phyloP scores from a whole-genome alignment of 1,284 basidiomycete species.

The Trametes polyzona region DNA sequence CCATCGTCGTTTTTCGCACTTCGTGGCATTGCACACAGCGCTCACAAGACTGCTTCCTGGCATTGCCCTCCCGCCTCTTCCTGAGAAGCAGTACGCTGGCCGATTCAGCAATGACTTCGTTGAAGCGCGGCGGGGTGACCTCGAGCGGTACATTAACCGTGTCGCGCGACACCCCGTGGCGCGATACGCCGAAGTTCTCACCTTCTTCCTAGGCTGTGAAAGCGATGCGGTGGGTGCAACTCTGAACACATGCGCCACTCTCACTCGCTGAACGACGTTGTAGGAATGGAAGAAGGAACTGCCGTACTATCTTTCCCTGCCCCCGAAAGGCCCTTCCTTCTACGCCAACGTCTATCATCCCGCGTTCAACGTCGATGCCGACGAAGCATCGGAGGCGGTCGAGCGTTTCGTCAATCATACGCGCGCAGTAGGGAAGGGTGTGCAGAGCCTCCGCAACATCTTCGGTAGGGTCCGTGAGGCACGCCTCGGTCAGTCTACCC shows the following conservation, averaged over 20 bases:
- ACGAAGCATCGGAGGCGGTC: constrained; percentile 61
- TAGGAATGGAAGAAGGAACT: constrained; percentile 76
- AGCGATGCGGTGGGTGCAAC: constrained; percentile 60
- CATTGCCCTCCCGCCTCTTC: constrained; percentile 78
- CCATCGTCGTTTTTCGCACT: constrained; percentile 82
- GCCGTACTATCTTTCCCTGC: constrained; percentile 61
- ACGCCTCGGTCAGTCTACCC: constrained; percentile 56
- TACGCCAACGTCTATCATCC: constrained; percentile 84
- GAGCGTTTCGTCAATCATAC: constrained; percentile 69
- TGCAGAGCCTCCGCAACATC: constrained; percentile 65
- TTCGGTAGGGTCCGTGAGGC: constrained; percentile 68
- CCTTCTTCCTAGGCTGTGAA: constrained; percentile 79
- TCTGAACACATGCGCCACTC: too few relatives aligned
- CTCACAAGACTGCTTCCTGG: constrained; percentile 71
- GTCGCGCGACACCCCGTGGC: constrained; percentile 80
- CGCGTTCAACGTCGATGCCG: constrained; percentile 78
- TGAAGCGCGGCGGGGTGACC: constrained; percentile 77
- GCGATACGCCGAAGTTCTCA: constrained; percentile 79
- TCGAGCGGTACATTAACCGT: constrained; percentile 76
- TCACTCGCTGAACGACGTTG: neutral
- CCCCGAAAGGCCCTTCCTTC: constrained; percentile 69
- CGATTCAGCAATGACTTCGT: constrained; percentile 82
- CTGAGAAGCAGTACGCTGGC: constrained; percentile 83
- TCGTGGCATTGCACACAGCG: constrained; percentile 75
- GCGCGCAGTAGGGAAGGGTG: constrained; percentile 64